Conservation (phyloP, 2,329 filamentous ascomycete genomes). For the Davidsoniella eucalypti region DNA sequence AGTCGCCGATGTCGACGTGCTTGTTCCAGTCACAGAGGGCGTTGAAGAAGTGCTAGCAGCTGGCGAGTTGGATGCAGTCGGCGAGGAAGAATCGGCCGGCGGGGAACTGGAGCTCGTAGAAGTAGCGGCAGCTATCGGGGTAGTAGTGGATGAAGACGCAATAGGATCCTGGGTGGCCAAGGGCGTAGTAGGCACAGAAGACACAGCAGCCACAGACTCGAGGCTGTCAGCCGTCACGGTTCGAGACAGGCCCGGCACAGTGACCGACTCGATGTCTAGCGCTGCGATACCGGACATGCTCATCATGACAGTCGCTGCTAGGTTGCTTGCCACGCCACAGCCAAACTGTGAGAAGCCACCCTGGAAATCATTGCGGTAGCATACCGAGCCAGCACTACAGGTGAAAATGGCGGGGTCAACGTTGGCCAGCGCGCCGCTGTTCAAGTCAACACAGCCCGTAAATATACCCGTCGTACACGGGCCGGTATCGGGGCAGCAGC, state of each 20-base stretch:
- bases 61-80: conserved; percentile 6
- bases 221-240: neutral
- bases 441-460: conserved; percentile 38
- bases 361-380: conserved; percentile 38
- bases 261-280: conserved; percentile 20
- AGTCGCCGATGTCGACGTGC: neutral
- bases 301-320: conserved; percentile 32
- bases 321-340: conserved; percentile 31
- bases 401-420: conserved; percentile 41
- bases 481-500: conserved; percentile 37
- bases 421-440: conserved; percentile 31
- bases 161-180: neutral
- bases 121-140: neutral
- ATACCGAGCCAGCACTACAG: conserved; percentile 33
- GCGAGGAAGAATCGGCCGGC: neutral
- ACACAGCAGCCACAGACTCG: neutral
- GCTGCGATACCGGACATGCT: conserved; percentile 27
- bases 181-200: neutral
- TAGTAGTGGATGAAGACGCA: neutral
- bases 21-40: conserved; percentile 5
- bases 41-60: conserved; percentile 13
- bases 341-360: conserved; percentile 41
- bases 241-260: conserved; percentile 24
- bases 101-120: neutral
- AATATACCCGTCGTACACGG: conserved; percentile 38